Base-by-base conservation (phyloP, 768 basidiomycete genomes). In the Leccinum barrowsii region DNA sequence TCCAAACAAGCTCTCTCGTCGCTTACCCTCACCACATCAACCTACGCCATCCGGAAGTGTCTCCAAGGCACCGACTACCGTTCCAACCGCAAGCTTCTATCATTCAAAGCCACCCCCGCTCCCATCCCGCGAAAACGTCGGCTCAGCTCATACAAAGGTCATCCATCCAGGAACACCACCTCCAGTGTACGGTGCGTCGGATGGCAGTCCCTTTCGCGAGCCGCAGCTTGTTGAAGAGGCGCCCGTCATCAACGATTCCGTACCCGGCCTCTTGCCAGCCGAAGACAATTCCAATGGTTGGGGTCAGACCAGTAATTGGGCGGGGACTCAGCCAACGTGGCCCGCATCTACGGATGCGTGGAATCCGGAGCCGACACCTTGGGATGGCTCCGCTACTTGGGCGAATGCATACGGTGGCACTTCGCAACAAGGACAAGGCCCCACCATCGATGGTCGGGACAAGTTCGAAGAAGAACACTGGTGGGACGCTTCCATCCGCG, bases 391-490 rank as follows among this genome's bases (percentile, higher is more conserved):
- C 35, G 50, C 57, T 5, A 21, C 57, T 53, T 75, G 75, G 74
- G 7, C 34, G 1, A 63, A 67, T 24, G n/a, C 59, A 26, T 65
- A 56, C 51, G 62, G 62, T 22, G 58, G 59, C 3, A 46, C 72
- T 7, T 59, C 70, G 6, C 64, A 62, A 17, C 70, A 71, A 46
- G 71, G 70, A n/a, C 69, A 71, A 46, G 72, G 70, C n/a, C 69
- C 70, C 59, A 71, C 58, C 46, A 87, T 92, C 63, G 82, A 84
- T 72, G 87, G 85, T 7, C 77, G 89, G 49, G 76, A 78, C 54
- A 75, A 74, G 7, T 67, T 75, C 3, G 88, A 92, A 67, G 90
- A 92, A 71, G 72, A 70, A 19, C 74, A 76, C 49, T 92, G 90
- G 90, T 91, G 85, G 85, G 81, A 88, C 67, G 65, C 76, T 7